Evolutionary conservation across 2,329 filamentous ascomycete species (phyloP), one percentile per base, ranked within the genome.

Genomic region (Chrysosporium queenslandicum): DNA sequence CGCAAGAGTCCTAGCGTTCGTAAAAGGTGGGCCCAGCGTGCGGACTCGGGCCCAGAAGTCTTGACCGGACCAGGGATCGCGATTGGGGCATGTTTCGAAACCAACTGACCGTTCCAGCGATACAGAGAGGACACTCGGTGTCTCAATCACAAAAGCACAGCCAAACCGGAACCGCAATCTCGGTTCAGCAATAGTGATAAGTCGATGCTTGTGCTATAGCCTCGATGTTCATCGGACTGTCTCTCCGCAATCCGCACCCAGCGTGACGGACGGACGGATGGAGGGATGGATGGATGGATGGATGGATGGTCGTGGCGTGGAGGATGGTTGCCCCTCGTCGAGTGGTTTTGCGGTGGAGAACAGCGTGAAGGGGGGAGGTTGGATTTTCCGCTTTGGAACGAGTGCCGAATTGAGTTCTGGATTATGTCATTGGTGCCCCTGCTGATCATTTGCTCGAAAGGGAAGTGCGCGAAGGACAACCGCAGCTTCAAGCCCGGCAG

Each of bases 381-480:
- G 14, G 37, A 40, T n/a, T 40, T 40, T 40, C 14, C 3, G 9
- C 29, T 16, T 14, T 16, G 21, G 12, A n/a, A 5, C 4, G 23
- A 27, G 14, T n/a, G 40, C n/a, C 4, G 27, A 37, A 47, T 47
- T 47, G 45, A 47, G 45, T 47, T 47, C 34, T 25, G 14, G n/a
- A 34, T 47, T 47, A 25, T 47, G 30, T 37, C 45, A 47, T 25
- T 34, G 7, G 27, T 37, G 32, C 32, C 32, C 45, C 45, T 47
- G 32, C 21, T 47, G 30, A 39, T 47, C 20, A 6, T 27, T 25
- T 29, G n/a, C 40, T 43, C 12, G 12, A 27, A 29, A 8, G 2
- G 23, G n/a, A n/a, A n/a, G n/a, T n/a, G n/a, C n/a, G n/a, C n/a
- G n/a, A n/a, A n/a, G n/a, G n/a, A n/a, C n/a, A n/a, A n/a, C n/a